Evolutionary conservation across 2,329 filamentous ascomycete genomes (phyloP).

Genomic region (Onygena corvina): DNA sequence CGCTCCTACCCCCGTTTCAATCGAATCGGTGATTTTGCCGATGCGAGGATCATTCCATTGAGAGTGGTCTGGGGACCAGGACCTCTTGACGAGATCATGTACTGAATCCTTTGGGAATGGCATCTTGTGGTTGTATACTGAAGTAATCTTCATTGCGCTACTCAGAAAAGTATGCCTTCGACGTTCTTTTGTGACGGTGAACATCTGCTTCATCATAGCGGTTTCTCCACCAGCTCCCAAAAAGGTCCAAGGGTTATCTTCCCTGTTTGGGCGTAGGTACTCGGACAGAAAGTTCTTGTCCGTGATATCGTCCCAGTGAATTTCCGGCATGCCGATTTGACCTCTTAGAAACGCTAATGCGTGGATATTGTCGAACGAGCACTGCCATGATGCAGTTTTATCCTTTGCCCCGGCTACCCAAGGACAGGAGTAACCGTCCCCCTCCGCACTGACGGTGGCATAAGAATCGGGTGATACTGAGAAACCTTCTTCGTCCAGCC

Average conservation of each 20-base stretch:
- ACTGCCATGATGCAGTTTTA: slow-evolving; percentile 9
- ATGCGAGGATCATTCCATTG: slow-evolving; percentile 9
- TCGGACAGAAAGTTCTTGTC: slow-evolving; percentile 7
- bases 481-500: slow-evolving; percentile 14
- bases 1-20: slow-evolving; percentile 2
- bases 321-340: slow-evolving; percentile 11
- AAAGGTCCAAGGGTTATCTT: slow-evolving; percentile 12
- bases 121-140: slow-evolving; percentile 9
- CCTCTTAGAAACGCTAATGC: not conserved
- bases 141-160: slow-evolving; percentile 9
- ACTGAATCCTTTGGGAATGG: slow-evolving; percentile 10
- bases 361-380: slow-evolving; percentile 10
- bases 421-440: slow-evolving; percentile 7
- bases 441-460: slow-evolving; percentile 6
- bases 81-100: slow-evolving; percentile 11
- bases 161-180: slow-evolving; percentile 11
- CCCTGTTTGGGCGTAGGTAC: slow-evolving; percentile 9
- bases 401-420: slow-evolving; percentile 7
- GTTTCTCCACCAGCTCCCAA: slow-evolving; percentile 11
- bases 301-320: slow-evolving; percentile 13
- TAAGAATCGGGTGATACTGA: slow-evolving; percentile 13
- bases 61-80: slow-evolving; percentile 10
- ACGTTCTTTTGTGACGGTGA: slow-evolving; percentile 11
- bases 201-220: slow-evolving; percentile 13
- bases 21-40: slow-evolving; percentile 10